phyloP scores from a whole-genome alignment of 2,329 filamentous ascomycete genomes.

The Fusarium subtropicale region DNA sequence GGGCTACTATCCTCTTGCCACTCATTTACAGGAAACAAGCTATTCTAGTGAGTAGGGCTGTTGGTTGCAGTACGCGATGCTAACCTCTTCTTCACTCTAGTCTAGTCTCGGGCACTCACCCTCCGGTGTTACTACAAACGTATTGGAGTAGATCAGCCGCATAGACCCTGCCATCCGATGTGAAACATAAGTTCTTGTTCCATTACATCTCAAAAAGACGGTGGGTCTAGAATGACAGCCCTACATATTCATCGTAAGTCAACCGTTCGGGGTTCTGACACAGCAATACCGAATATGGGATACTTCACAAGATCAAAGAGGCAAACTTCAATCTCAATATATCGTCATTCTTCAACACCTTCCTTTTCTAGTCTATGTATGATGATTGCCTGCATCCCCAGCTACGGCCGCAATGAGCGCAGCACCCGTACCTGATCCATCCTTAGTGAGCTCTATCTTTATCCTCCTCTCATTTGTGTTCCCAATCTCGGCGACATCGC shows the following conservation, averaged over 20 bases:
- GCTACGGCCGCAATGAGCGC: slow-evolving; percentile 14
- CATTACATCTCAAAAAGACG: neutral
- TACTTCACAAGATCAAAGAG: neutral
- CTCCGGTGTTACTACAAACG: neutral
- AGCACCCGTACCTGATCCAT: slow-evolving; percentile 14
- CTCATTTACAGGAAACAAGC: neutral
- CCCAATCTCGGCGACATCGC: neutral
- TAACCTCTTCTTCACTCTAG: neutral
- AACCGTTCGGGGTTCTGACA: neutral
- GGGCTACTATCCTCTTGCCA: neutral
- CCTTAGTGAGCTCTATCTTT: slow-evolving; percentile 21
- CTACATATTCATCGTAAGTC: neutral
- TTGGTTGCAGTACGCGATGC: neutral
- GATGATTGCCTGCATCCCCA: neutral
- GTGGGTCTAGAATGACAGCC: neutral
- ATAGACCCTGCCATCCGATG: neutral
- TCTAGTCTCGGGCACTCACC: neutral
- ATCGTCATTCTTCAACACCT: neutral
- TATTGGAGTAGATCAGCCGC: neutral
- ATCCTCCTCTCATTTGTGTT: neutral
- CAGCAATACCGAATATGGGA: too few species aligned
- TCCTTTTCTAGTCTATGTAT: neutral
- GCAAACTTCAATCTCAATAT: neutral
- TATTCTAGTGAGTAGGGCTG: neutral
- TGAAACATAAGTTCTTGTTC: neutral